phyloP scores from a whole-genome alignment of 2,329 filamentous ascomycete genomes.

The Phialophora chinensis region DNA sequence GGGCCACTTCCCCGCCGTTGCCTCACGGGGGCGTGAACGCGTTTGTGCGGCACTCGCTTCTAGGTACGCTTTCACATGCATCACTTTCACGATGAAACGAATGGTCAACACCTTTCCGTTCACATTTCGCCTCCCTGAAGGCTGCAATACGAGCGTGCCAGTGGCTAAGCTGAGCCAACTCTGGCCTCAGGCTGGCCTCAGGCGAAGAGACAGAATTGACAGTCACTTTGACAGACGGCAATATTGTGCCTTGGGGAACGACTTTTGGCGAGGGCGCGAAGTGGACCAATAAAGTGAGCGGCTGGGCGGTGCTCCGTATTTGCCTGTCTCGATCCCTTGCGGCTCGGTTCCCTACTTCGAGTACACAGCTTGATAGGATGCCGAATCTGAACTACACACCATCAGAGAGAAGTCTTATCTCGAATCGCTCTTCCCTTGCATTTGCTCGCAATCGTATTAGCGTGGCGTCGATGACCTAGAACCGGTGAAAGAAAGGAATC shows the following conservation, averaged over 20 bases:
- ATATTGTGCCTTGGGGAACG: background rate
- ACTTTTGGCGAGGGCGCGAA: conserved; percentile 1
- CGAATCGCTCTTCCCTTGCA: no score
- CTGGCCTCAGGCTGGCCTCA: background rate
- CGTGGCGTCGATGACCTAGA: no score
- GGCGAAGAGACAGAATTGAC: background rate
- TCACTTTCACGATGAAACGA: background rate
- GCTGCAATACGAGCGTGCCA: conserved; percentile 1
- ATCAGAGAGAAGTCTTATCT: background rate
- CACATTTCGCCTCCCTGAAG: background rate
- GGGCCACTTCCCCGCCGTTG: background rate
- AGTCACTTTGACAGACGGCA: background rate
- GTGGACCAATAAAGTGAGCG: background rate
- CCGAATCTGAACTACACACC: background rate
- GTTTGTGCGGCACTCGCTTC: background rate
- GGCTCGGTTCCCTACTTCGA: conserved; percentile 1
- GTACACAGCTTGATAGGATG: background rate
- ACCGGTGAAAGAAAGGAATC: no score
- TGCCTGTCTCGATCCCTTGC: background rate
- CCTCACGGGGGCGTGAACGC: conserved; percentile 2
- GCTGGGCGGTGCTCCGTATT: background rate
- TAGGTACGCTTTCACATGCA: background rate
- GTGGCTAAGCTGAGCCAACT: background rate
- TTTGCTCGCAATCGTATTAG: no score
- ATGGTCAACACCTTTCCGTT: background rate